Base-by-base conservation (phyloP, 495 filamentous ascomycete species). In the Neurospora discreta region DNA sequence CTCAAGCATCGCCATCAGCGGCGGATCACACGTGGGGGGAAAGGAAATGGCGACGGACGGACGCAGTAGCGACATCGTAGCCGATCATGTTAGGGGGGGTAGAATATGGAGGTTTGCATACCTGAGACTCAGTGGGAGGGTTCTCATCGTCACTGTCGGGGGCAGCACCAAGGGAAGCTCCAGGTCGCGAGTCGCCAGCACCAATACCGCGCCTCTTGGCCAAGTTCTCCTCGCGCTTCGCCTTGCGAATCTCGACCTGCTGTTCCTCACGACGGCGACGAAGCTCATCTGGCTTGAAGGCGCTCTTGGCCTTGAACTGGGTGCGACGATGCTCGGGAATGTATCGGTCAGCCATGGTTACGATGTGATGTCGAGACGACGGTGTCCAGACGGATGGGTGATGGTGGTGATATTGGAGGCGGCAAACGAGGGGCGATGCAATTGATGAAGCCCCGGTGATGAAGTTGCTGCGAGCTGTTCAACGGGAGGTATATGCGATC, bases 251-350 rank as follows among this genome's bases (percentile, higher is more conserved):
- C 87, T 99, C 96, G 72, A 99, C 96, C 83, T 97, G 95, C 82
- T 96, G 93, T 82, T 99, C 96, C 80, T 99, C 96, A 81, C 96
- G 96, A 81, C 96, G 96, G 79, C 96, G 93, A 78, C 96, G 93
- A 69, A 99, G 90, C 85, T 99, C 96, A 82, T 99, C 96, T 75
- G 94, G 94, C 87, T 97, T 96, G 88, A 99, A 99, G 79, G 93
- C 91, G 81, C 90, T 92, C 87, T 95, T 96, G 73, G 96, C 96
- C 90, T 99, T 99, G 89, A 95, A 99, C 84, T 97, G 94, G 68
- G 91, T 97, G 78, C 96, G 95, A 79, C 96, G 93, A 88, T 99
- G 96, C 85, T 98, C 96, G 80, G 96, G 96, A 80, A 99, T 99
- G 85, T 97, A 99, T 68, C 94, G 92, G 79, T 99, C 96, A 78